These are phyloP conservation scores for Furcasterigmium furcatum DNA, from an alignment of 2,329 filamentous ascomycete species.

Conservation along the genomic window DNA sequence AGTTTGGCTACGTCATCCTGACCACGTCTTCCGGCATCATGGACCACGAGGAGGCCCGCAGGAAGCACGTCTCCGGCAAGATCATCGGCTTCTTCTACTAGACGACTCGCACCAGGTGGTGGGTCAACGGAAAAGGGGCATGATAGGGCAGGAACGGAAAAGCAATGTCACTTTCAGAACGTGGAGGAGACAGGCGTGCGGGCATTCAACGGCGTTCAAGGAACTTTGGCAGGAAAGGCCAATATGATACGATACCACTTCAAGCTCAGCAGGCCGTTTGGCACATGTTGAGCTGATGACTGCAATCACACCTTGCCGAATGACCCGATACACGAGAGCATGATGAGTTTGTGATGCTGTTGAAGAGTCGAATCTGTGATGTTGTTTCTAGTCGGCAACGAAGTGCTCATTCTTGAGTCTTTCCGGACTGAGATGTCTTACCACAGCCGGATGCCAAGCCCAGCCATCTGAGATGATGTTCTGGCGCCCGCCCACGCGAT, in stretches of 20 bases:
- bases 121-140: slow-evolving; percentile 11
- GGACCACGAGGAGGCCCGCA: slow-evolving; percentile 89
- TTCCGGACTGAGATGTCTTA: too few relatives aligned
- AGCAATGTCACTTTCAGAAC: slow-evolving; percentile 33
- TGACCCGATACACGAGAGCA: not conserved
- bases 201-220: slow-evolving; percentile 3
- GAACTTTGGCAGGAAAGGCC: not conserved
- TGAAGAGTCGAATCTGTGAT: too few relatives aligned
- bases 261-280: slow-evolving; percentile 1
- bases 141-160: slow-evolving; percentile 16
- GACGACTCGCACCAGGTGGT: slow-evolving; percentile 14
- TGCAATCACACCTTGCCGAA: slow-evolving; percentile 3
- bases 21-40: slow-evolving; percentile 99
- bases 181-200: slow-evolving; percentile 20
- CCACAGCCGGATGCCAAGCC: too few relatives aligned
- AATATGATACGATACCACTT: slow-evolving; percentile 2
- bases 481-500: too few relatives aligned
- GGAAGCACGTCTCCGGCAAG: slow-evolving; percentile 99
- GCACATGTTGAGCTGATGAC: slow-evolving; percentile 1
- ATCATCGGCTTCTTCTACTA: slow-evolving; percentile 99
- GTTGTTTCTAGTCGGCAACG: not conserved
- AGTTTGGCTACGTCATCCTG: slow-evolving; percentile 99
- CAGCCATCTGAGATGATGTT: too few relatives aligned
- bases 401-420: too few relatives aligned
- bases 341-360: too few relatives aligned